Percentiles rank a stretch among this genome's conserved stretches.
phyloP scores from a whole-genome alignment of 805 yeast species.

The Ogataea saltuana region DNA sequence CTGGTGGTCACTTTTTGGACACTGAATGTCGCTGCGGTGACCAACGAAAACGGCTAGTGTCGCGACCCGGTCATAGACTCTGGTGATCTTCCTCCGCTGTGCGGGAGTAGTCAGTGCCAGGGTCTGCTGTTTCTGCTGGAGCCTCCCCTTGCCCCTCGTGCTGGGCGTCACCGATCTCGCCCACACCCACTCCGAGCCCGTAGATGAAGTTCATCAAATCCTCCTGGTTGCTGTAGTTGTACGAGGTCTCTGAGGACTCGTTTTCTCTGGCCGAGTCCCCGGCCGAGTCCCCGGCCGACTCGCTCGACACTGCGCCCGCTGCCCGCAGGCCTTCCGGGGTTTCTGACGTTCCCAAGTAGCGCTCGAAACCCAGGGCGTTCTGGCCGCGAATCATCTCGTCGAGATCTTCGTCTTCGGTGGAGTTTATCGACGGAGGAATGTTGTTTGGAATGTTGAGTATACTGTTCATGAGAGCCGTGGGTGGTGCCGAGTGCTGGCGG shows the following conservation, averaged over 20 bases:
- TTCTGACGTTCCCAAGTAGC: too few relatives aligned
- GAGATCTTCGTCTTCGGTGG: constrained; percentile 34
- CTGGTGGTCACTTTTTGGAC: too few relatives aligned
- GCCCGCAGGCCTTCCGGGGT: too few relatives aligned
- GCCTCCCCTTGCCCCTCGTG: not conserved
- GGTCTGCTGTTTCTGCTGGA: too few relatives aligned
- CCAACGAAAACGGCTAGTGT: too few relatives aligned
- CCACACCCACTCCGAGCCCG: constrained; percentile 21
- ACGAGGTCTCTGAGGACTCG: too few relatives aligned
- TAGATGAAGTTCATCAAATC: constrained; percentile 31
- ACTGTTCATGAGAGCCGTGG: constrained; percentile 27
- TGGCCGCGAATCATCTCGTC: constrained; percentile 15
- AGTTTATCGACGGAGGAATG: constrained; percentile 41
- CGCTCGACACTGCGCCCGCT: too few relatives aligned
- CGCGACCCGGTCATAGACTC: too few relatives aligned
- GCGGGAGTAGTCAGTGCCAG: too few relatives aligned
- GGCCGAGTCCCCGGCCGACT: not conserved
- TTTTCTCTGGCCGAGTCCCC: not conserved
- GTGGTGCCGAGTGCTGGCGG: not conserved
- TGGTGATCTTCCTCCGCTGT: too few relatives aligned
- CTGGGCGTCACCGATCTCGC: not conserved
- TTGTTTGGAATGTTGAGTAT: constrained; percentile 36
- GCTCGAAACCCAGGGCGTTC: too few relatives aligned
- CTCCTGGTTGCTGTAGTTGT: constrained; percentile 31
- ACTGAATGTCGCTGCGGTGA: too few relatives aligned